Evolutionary conservation across 768 basidiomycete species (phyloP), one percentile per base, ranked within the genome.

Genomic region (Lactarius tabidus): DNA sequence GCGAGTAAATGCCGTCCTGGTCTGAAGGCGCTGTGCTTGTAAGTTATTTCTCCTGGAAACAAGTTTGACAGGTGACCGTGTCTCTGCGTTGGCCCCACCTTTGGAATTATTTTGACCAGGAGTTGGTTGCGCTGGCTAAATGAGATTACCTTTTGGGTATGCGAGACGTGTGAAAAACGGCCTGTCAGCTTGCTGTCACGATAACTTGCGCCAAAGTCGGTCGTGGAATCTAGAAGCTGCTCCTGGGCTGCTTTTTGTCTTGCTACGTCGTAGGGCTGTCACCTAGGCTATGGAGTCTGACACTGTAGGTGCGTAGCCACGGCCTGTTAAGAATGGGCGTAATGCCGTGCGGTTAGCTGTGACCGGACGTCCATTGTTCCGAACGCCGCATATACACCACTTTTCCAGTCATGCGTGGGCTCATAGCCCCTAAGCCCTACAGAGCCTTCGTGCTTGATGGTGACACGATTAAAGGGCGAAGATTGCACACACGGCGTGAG

Each of bases 371-470:
- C 29, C 52, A n/a, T 66, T 58, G 57, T 48, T 62, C 65, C 65
- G 65, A 62, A 36, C 65, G 65, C 65, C 65, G 60, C 61, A 62
- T 58, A 54, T 56, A 52, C 33, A 59, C 59, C 18, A 17, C 23
- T 23, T 31, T 33, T 57, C 33, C 31, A 26, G 43, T 26, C 57
- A 9, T 9, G 48, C 23, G 39, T 38, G 29, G 36, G 23, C 0
- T 52, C 33, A 45, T 17, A 62, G 65, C 65, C 65, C 65, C 65
- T 66, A 59, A 62, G 60, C 60, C 65, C 45, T 52, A 28, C 60
- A 56, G 54, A 35, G 54, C 54, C 59, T 55, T 48, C 35, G 10
- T 51, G n/a, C 33, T 63, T 29, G 36, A 41, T 51, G n/a, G 45
- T 41, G 52, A 62, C 51, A 53, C 54, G 60, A 45, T 51, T 35